These are phyloP conservation scores for Chrysosphaeria jannelii DNA, from an alignment of 2,329 filamentous ascomycete species.

Conservation along the genomic window DNA sequence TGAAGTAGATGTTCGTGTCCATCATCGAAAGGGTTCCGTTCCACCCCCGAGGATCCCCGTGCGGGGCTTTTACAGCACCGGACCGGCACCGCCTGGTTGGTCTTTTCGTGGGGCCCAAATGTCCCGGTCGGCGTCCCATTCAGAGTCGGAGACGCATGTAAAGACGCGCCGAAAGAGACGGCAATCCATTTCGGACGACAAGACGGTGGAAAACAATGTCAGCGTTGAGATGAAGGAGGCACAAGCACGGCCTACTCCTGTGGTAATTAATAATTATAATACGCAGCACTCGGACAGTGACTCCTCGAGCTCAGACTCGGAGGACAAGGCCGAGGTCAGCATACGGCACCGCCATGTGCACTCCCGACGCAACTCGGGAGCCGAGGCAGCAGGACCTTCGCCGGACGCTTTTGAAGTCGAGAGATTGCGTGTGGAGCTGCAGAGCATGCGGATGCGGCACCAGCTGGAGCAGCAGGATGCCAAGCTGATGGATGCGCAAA, in stretches of 20 bases:
- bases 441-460: slow-evolving; percentile 9
- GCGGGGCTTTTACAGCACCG: slow-evolving; percentile 13
- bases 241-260: too few species aligned
- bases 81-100: too few species aligned
- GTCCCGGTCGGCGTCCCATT: too few species aligned
- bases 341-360: background rate
- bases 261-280: slow-evolving; percentile 26
- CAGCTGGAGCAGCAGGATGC: slow-evolving; percentile 13
- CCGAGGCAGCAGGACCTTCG: slow-evolving; percentile 1
- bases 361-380: too few species aligned
- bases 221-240: too few species aligned
- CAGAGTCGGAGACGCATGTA: too few species aligned
- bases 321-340: slow-evolving; percentile 5
- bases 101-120: too few species aligned
- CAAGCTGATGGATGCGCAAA: too few species aligned
- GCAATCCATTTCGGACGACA: too few species aligned
- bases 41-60: slow-evolving; percentile 12
- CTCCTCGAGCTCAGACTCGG: slow-evolving; percentile 6
- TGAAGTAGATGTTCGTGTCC: slow-evolving; percentile 21
- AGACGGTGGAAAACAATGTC: too few species aligned
- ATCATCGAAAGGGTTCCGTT: slow-evolving; percentile 9
- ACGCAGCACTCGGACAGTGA: slow-evolving; percentile 13
- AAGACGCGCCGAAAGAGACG: too few species aligned
- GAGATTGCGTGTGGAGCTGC: slow-evolving; percentile 11
- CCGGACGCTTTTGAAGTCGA: slow-evolving; percentile 8